Evolutionary conservation across 208 protist species (phyloP), one percentile per base, ranked within the genome.

Genomic region (Leishmania major): DNA sequence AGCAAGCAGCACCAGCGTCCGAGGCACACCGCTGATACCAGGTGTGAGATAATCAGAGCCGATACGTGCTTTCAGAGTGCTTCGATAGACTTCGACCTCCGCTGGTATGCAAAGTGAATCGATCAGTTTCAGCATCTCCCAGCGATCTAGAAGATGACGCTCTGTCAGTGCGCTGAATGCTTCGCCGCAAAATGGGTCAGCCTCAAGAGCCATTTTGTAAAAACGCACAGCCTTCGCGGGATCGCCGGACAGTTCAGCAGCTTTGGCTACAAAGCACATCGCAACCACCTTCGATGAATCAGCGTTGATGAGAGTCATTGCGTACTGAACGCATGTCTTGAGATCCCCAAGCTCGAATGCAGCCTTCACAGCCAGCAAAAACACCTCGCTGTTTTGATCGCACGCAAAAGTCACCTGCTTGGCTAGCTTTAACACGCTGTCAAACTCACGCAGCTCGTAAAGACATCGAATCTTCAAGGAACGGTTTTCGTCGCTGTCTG

Each of bases 181-280:
- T 80, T 96, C 91, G 1, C 77, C 87, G 80, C 92, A 96, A 80
- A 94, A 95, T 17, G 92, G 90, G 79, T 97, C 92, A 28, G 81
- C 82, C 37, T 89, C 78, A 37, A 97, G 89, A 53, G 92, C 92
- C 49, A 72, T 83, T 77, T 87, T 87, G 80, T 97, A 97, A 81
- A 86, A 86, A 1, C 88, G 80, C 47, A 87, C 89, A 59, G 94
- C 94, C 43, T 90, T 89, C 11, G 81, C 84, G 1, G 86, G 80
- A 53, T 97, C 88, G 1, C 90, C 90, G 49, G 77, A 90, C 19
- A 97, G 78, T 66, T 97, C 92, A 35, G 92, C 86, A 74, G 91
- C 93, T 53, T 93, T 93, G n/a, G 88, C 94, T 15, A 94, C 53
- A 70, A 93, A 94, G 76, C 90, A 96, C 80, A 97, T 85, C 2